phyloP scores from a whole-genome alignment of 2,329 filamentous ascomycete species.

The Dryadomyces quercivorus region DNA sequence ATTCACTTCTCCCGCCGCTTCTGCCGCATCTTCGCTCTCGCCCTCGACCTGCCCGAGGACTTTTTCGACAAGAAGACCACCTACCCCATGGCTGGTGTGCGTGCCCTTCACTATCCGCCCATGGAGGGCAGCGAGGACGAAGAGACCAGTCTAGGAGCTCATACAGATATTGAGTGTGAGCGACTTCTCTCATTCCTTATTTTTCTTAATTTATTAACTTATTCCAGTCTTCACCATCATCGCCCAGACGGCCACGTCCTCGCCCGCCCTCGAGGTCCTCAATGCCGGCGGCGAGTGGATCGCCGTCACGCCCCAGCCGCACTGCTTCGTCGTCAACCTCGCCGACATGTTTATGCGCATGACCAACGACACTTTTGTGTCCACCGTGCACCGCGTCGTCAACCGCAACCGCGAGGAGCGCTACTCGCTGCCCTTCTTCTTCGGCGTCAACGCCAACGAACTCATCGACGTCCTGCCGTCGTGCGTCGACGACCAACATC shows the following conservation, averaged over 20 bases:
- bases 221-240: slow-evolving; percentile 8
- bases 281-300: slow-evolving; percentile 7
- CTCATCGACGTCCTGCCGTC: slow-evolving; percentile 19
- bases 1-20: slow-evolving; percentile 6
- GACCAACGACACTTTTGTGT: slow-evolving; percentile 10
- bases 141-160: slow-evolving; percentile 10
- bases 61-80: slow-evolving; percentile 6
- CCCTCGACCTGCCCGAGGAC: slow-evolving; percentile 8
- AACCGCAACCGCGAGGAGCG: slow-evolving; percentile 6
- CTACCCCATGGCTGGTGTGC: slow-evolving; percentile 6
- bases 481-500: slow-evolving; percentile 14
- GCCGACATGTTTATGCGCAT: slow-evolving; percentile 12
- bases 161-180: slow-evolving; percentile 8
- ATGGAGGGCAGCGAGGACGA: slow-evolving; percentile 6
- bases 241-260: slow-evolving; percentile 5
- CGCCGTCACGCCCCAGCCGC: slow-evolving; percentile 4
- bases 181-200: not conserved
- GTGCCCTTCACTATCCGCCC: slow-evolving; percentile 10
- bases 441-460: slow-evolving; percentile 10
- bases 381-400: slow-evolving; percentile 10
- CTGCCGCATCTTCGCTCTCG: slow-evolving; percentile 7
- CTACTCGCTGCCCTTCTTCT: slow-evolving; percentile 11
- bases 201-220: not conserved
- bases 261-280: slow-evolving; percentile 8
- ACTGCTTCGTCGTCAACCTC: slow-evolving; percentile 11